Percentiles rank a stretch among this genome's conserved stretches.
Conservation (phyloP, 2,329 filamentous ascomycete genomes). For the Ceratocystis diversiconidia region DNA sequence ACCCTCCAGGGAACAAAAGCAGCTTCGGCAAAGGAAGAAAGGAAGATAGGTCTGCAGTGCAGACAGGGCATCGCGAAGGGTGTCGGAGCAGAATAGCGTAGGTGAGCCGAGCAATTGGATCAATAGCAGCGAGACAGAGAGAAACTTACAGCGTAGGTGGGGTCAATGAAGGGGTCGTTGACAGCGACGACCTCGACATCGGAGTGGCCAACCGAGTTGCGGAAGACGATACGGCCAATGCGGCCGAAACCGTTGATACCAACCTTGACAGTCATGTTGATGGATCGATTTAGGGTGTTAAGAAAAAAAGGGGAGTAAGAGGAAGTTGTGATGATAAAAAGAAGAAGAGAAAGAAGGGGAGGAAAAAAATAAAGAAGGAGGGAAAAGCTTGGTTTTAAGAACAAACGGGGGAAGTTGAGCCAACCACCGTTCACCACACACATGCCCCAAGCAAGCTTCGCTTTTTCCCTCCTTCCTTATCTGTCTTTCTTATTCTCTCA, state of each 20-base stretch:
- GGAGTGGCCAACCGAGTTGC: slow-evolving; percentile 83
- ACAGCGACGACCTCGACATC: slow-evolving; percentile 89
- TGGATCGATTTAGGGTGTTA: slow-evolving; percentile 9
- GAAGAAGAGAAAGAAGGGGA: neutral
- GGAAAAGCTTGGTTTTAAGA: slow-evolving; percentile 9
- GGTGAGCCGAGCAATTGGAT: neutral
- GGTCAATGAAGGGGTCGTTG: slow-evolving; percentile 99
- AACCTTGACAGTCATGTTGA: slow-evolving; percentile 50
- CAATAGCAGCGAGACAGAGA: slow-evolving; percentile 11
- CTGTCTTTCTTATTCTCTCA: slow-evolving; percentile 4
- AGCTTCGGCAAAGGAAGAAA: neutral
- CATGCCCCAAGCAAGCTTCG: neutral
- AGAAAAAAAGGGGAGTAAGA: neutral
- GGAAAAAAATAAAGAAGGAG: slow-evolving; percentile 5
- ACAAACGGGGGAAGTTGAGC: slow-evolving; percentile 1
- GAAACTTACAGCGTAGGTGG: slow-evolving; percentile 80
- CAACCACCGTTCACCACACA: neutral
- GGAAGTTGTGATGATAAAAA: slow-evolving; percentile 1
- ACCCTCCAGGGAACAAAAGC: neutral
- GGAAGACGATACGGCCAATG: slow-evolving; percentile 98
- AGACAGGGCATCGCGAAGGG: slow-evolving; percentile 9
- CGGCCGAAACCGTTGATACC: slow-evolving; percentile 99
- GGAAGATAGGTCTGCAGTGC: neutral
- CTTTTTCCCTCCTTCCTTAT: slow-evolving; percentile 1
- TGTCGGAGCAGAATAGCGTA: slow-evolving; percentile 10